These are phyloP conservation scores for Phaeotremella fagi DNA, from an alignment of 768 basidiomycete genomes.

Conservation along the genomic window DNA sequence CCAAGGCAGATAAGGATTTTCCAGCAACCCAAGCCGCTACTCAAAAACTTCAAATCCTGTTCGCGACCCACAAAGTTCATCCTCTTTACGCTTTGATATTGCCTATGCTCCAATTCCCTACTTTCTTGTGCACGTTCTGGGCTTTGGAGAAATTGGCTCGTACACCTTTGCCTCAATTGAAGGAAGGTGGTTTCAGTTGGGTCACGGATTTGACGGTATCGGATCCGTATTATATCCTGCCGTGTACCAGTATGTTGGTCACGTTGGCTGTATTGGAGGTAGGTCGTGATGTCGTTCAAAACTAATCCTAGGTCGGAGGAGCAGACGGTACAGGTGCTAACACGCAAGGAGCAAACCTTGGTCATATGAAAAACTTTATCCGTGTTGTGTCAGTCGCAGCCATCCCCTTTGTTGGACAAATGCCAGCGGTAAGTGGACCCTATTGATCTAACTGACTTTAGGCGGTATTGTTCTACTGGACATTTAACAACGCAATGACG, in stretches of 20 bases:
- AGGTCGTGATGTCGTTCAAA: slow-evolving; percentile 35
- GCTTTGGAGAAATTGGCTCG: slow-evolving; percentile 67
- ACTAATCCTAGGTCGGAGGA: slow-evolving; percentile 50
- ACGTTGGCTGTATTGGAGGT: slow-evolving; percentile 71
- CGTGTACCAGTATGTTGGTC: slow-evolving; percentile 56
- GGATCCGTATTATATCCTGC: slow-evolving; percentile 74
- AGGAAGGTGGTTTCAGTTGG: slow-evolving; percentile 67
- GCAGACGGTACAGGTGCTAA: slow-evolving; percentile 53
- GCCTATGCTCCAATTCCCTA: slow-evolving; percentile 66
- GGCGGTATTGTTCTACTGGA: slow-evolving; percentile 61
- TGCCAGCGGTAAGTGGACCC: slow-evolving; percentile 62
- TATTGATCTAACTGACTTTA: slow-evolving; percentile 28
- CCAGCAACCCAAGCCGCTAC: slow-evolving; percentile 52
- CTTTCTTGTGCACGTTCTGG: slow-evolving; percentile 78
- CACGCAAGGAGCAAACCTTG: slow-evolving; percentile 52
- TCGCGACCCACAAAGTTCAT: slow-evolving; percentile 63
- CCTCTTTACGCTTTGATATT: slow-evolving; percentile 57
- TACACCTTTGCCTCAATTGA: slow-evolving; percentile 68
- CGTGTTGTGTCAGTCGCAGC: slow-evolving; percentile 57
- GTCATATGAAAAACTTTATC: slow-evolving; percentile 66
- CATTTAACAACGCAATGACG: slow-evolving; percentile 55
- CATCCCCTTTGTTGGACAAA: slow-evolving; percentile 56
- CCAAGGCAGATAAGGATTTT: slow-evolving; percentile 50
- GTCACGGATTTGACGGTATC: slow-evolving; percentile 70
- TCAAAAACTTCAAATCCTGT: slow-evolving; percentile 55